Evolutionary conservation across 768 basidiomycete species (phyloP).

Genomic region (Rhodosporidiobolus sp.): DNA sequence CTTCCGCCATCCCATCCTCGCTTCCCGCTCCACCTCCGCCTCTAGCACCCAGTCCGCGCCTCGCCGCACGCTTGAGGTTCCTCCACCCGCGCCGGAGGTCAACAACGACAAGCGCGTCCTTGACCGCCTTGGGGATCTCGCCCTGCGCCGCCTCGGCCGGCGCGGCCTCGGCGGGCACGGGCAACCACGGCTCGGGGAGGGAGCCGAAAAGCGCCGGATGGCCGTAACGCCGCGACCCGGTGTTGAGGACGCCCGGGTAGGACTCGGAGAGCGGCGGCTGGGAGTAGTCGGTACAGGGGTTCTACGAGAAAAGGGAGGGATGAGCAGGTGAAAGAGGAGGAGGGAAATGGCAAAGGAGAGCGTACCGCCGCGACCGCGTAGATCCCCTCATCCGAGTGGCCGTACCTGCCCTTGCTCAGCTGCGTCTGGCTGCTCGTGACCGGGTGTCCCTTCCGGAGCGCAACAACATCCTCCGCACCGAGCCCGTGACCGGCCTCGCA

Average conservation of each 20-base stretch:
- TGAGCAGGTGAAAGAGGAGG: neutral
- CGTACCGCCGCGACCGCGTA: constrained; percentile 91
- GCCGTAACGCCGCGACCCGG: constrained; percentile 80
- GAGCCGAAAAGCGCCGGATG: constrained; percentile 93
- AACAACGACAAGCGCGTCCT: constrained; percentile 66
- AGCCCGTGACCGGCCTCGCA: constrained; percentile 56
- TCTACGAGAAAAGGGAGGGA: neutral
- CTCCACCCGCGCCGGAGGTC: constrained; percentile 73
- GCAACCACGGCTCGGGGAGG: constrained; percentile 90
- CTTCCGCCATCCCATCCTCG: neutral
- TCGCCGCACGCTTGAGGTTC: constrained; percentile 47
- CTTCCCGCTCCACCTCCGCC: constrained; percentile 2
- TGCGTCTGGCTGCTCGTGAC: constrained; percentile 88
- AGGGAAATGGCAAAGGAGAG: constrained; percentile 48
- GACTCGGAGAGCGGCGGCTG: constrained; percentile 97
- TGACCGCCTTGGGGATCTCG: constrained; percentile 29
- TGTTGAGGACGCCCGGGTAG: constrained; percentile 89
- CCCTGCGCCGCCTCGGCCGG: constrained; percentile 7
- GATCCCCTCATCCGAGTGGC: constrained; percentile 85
- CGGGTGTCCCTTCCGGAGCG: constrained; percentile 74
- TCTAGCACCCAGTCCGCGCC: constrained; percentile 9
- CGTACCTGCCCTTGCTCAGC: constrained; percentile 79
- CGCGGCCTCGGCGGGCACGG: constrained; percentile 62
- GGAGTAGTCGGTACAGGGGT: constrained; percentile 56
- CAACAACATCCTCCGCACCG: constrained; percentile 65